Base-by-base conservation (phyloP, 345 rosid species). In the Streptanthus diversifolius region DNA sequence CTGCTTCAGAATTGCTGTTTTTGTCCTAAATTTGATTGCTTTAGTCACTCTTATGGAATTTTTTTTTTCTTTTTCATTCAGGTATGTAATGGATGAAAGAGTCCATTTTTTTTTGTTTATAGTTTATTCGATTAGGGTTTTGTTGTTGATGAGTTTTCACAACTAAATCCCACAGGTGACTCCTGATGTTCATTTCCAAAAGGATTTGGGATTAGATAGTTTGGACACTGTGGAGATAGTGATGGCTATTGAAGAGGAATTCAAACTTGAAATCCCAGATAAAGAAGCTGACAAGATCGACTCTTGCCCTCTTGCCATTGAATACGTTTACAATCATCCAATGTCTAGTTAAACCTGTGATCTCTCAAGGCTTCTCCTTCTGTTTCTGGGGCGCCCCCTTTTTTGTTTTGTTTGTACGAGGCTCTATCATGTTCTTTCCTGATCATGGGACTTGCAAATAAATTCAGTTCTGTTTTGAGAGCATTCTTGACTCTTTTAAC, bases 181-280 rank as follows among this genome's bases (percentile, higher is more conserved):
- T 57, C 85, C 86, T 14, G 86, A 88, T 39, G 90, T 88, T 13
- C 92, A 91, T 84, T 95, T 90, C 81, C 96, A 95, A 65, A 90
- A 88, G 43, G 96, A 91, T 83, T 45, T 91, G 77, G 93, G 95
- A 3, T 81, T 90, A 82, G 96, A 92, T 78, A 90, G 98, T 82
- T 81, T 92, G 86, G 98, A 92, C 87, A 90, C 65, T 10, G 92
- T 92, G 76, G 98, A 92, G 88, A 88, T 92, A 47, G 91, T 95
- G 35, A 87, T 95, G 99, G 99, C 93, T 27, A 79, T 95, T 11
- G 97, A 95, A 80, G 99, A 91, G 76, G 99, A 95, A 71, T 95
- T 95, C 82, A 95, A 91, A 84, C 88, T 91, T 44, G 96, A 91
- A 71, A 95, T 95, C 19, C 98, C 97, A 0, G 97, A 95, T 82